Conservation (phyloP, 352 stramenopile genomes). For the Blastocystis sp. region DNA sequence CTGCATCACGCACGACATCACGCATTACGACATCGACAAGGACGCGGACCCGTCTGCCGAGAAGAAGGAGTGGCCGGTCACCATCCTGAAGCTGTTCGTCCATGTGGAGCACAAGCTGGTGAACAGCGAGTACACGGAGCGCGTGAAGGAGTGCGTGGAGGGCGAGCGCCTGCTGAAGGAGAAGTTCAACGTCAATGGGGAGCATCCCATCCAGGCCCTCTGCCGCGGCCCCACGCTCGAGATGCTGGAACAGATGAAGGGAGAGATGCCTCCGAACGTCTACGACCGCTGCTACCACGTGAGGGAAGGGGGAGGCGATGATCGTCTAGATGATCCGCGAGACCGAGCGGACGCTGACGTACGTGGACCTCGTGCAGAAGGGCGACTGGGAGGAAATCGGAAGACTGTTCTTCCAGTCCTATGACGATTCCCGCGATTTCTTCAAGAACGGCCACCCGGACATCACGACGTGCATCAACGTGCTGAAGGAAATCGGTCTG, state of each 20-base stretch:
- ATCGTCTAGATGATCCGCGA: constrained; percentile 54
- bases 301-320: neutral
- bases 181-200: constrained; percentile 7
- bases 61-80: constrained; percentile 30
- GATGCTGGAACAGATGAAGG: constrained; percentile 51
- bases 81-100: constrained; percentile 47
- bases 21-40: constrained; percentile 44
- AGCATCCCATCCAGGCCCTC: constrained; percentile 11
- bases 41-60: neutral
- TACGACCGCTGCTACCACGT: constrained; percentile 36
- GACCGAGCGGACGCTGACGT: constrained; percentile 41
- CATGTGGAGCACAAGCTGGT: constrained; percentile 62
- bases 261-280: constrained; percentile 23
- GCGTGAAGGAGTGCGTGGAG: constrained; percentile 43
- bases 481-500: constrained; percentile 33
- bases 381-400: constrained; percentile 48
- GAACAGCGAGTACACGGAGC: constrained; percentile 40
- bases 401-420: constrained; percentile 50
- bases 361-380: constrained; percentile 40
- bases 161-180: constrained; percentile 32
- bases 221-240: constrained; percentile 39
- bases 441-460: constrained; percentile 59
- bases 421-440: constrained; percentile 37
- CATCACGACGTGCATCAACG: constrained; percentile 46
- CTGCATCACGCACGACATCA: constrained; percentile 64